Evolutionary conservation across 345 rosid species (phyloP).

Genomic region (Gossypium sturtianum): DNA sequence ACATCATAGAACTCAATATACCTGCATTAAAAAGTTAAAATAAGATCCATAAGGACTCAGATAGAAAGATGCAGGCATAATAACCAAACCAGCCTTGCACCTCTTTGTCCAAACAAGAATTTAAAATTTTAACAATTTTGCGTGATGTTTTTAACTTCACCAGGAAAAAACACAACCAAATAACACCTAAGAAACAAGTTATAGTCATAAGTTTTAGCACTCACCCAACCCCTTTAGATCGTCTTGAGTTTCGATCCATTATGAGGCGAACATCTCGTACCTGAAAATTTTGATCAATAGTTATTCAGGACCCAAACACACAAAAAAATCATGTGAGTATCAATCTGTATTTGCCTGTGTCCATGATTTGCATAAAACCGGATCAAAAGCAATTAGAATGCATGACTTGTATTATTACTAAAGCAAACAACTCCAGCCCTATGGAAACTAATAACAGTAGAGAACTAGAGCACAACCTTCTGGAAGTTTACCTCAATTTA

Average conservation of each 20-base stretch:
- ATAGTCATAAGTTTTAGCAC: slow-evolving; percentile 10
- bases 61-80: background rate
- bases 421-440: background rate
- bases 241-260: slow-evolving; percentile 95
- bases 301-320: background rate
- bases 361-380: background rate
- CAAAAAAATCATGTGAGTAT: background rate
- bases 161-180: background rate
- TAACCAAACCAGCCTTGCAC: background rate
- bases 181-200: background rate
- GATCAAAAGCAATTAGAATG: background rate
- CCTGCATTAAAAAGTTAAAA: slow-evolving; percentile 28
- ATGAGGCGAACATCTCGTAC: slow-evolving; percentile 96
- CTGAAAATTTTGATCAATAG: slow-evolving; percentile 36
- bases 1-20: slow-evolving; percentile 93
- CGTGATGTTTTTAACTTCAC: background rate
- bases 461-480: background rate
- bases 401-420: background rate
- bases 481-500: background rate
- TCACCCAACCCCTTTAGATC: slow-evolving; percentile 95
- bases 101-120: background rate
- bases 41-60: background rate
- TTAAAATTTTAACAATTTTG: background rate
- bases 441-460: background rate
- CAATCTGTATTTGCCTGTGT: background rate